Base-by-base conservation (phyloP, 1,284 basidiomycete species). In the Malassezia restricta region DNA sequence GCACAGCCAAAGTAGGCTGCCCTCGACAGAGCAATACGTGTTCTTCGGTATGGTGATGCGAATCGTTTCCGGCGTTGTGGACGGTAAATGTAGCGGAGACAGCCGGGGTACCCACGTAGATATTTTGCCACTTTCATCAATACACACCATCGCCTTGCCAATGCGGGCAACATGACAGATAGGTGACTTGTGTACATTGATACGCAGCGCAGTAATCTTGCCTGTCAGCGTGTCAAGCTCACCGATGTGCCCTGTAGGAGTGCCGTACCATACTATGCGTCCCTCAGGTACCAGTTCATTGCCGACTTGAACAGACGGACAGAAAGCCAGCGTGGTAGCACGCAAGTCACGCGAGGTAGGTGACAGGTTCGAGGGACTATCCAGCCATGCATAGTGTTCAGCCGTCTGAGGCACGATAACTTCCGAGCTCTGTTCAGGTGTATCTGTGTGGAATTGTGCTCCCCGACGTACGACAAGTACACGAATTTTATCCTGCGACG, bases 51-150 rank as follows among this genome's bases (percentile, higher is more conserved):
- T 35, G 1, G 61, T 51, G 27, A 72, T 68, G 20, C 69, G 61
- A 47, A 69, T 66, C 3, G 66, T 66, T 41, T 65, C 56, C 14
- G 68, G 66, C 42, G 57, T 51, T 6, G 43, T 46, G 29, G 60
- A 60, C 9, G 54, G 53, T 14, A 71, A 51, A 20, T 56, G 49
- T 24, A 65, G 37, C 8, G 55, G 56, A 29, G 64, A 52, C 0
- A 49, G 8, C 12, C 51, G 55, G 2, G 62, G 56, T 5, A 66
- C 44, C 68, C 69, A 72, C 31, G 62, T 51, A 1, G 60, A 64
- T 37, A 71, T 69, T 57, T 72, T 72, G 14, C 69, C 69, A 11
- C 63, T 60, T 43, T 71, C 69, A 46, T 72, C 69, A 29, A 72
- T 27, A 20, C 58, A 54, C 20, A 70, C 41, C 61, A 72, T 69